Evolutionary conservation across 306 rosid genomes (phyloP).

Genomic region (Echinosophora koreensis): DNA sequence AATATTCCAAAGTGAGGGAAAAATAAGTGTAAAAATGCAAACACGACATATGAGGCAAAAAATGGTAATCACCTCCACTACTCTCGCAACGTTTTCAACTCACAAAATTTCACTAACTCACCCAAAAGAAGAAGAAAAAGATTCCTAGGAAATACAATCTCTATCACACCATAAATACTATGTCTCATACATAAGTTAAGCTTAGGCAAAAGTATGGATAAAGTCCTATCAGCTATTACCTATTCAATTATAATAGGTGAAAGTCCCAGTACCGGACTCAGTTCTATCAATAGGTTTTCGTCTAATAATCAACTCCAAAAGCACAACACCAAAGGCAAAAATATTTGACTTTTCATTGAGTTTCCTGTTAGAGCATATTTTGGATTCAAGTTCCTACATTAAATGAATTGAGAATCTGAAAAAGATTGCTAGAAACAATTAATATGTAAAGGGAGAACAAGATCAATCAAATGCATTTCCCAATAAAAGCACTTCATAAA

Average conservation of each 20-base stretch:
- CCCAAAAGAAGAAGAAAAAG: not conserved
- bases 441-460: not conserved
- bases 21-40: not conserved
- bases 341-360: constrained; percentile 78
- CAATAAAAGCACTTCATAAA: too few relatives aligned
- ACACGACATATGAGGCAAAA: not conserved
- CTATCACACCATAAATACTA: not conserved
- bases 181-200: constrained; percentile 1
- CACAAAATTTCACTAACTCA: not conserved
- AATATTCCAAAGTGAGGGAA: not conserved
- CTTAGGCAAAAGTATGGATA: constrained; percentile 4
- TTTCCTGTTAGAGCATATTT: constrained; percentile 78
- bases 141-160: too few relatives aligned
- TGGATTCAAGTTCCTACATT: constrained; percentile 71
- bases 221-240: constrained; percentile 58
- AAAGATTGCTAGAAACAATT: too few relatives aligned
- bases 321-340: constrained; percentile 75
- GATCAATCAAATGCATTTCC: not conserved
- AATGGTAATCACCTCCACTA: not conserved
- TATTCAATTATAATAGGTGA: constrained; percentile 70
- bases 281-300: too few relatives aligned
- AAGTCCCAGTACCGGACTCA: constrained; percentile 57
- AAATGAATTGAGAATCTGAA: constrained; percentile 39
- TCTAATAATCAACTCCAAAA: constrained; percentile 78
- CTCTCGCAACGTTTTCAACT: not conserved